Base-by-base conservation (phyloP, 805 yeast species). In the Starmera pachycereana region DNA sequence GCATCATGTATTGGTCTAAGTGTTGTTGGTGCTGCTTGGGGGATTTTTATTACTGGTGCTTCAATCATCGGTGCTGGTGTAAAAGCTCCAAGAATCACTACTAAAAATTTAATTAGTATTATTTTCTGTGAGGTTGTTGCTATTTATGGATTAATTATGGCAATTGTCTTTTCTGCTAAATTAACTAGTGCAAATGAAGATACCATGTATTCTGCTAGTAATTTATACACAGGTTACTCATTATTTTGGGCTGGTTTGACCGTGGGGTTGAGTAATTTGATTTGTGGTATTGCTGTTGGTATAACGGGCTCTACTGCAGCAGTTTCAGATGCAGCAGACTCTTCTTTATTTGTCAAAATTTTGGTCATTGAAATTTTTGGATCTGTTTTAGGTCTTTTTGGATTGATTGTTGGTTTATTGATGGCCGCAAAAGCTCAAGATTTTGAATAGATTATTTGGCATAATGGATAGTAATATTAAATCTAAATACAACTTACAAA, bases 101-200 rank as follows among this genome's bases (percentile, higher is more conserved):
- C 98, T 40, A 92, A 92, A 71, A 92, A 92, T 62, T 75, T 92
- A 60, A 94, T 92, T 48, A 84, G 95, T 33, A 92, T 92, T 61
- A 94, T 92, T 66, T 92, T 92, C 71, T 92, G 98, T 72, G 98
- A 92, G 67, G 98, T 92, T 52, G 98, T 92, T 41, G 98, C 98
- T 49, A 92, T 92, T 60, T 92, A 92, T 60, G 98, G 98, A 4
- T 76, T 92, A 49, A 92, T 92, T 59, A 90, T 90, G 84, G 89
- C 97, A 31, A 92, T 92, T 72, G 97, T 92, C 33, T 92, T 92
- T 55, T 84, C 96, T 14, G 78, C 97, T 27, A 92, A 92, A 60
- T 70, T 92, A 52, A 71, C 78, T 27, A 88, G 83, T 32, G 78
- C 81, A 8, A 61, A 76, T 4, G 65, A 72, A n/a, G 72, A 68